Percentiles rank a stretch among this genome's conserved stretches.
These are phyloP conservation scores for Xylaria arbuscula DNA, from an alignment of 2,329 filamentous ascomycete species.

Conservation along the genomic window DNA sequence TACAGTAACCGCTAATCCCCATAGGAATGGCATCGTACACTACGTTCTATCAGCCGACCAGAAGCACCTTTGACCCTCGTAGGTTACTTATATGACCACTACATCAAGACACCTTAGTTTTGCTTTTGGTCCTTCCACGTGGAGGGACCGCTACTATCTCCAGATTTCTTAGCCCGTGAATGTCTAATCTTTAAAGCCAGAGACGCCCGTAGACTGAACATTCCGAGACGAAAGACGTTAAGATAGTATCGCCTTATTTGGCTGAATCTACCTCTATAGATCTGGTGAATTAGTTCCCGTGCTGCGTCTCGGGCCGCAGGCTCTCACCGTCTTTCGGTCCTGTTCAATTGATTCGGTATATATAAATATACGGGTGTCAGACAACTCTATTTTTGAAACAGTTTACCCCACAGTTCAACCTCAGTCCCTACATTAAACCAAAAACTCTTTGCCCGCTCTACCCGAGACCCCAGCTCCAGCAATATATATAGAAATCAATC, in stretches of 20 bases:
- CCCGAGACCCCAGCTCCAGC: not conserved
- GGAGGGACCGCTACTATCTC: not conserved
- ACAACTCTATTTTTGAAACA: not conserved
- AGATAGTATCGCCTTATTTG: not conserved
- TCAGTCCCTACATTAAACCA: not conserved
- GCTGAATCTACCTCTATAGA: conserved; percentile 5
- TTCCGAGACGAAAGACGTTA: not conserved
- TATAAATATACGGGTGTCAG: conserved; percentile 18
- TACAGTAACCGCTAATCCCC: not conserved
- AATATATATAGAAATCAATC: not conserved
- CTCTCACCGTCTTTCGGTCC: conserved; percentile 5
- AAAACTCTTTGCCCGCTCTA: not conserved
- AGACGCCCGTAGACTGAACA: not conserved
- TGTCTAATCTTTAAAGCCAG: not conserved
- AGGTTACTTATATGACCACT: not conserved
- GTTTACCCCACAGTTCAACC: conserved; percentile 6
- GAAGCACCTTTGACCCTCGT: not conserved
- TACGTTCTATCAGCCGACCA: not conserved
- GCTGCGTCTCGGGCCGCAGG: conserved; percentile 32
- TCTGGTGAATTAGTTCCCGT: conserved; percentile 29
- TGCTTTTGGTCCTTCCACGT: not conserved
- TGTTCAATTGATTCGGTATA: conserved; percentile 19
- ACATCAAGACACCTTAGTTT: not conserved
- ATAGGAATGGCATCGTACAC: conserved; percentile 5
- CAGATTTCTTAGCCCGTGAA: conserved; percentile 1